Base-by-base conservation (phyloP, 768 basidiomycete species). In the Cyclocybe cylindracea region DNA sequence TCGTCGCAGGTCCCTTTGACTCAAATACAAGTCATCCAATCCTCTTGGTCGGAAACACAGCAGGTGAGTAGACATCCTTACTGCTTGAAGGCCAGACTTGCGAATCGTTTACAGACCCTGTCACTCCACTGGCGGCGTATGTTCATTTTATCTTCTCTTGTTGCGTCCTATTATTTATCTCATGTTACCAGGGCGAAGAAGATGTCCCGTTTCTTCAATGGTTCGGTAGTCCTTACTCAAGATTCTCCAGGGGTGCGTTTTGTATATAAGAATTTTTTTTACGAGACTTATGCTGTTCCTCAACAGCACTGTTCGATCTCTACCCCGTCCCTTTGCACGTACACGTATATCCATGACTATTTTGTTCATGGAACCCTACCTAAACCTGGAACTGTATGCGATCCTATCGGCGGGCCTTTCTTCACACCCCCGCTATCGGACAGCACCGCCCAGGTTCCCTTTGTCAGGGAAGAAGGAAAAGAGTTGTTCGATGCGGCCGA, bases 281-380 rank as follows among this genome's bases (percentile, higher is more conserved):
- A 11, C 5, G 9, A 10, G 5, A 18, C 16, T 33, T 31, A 36
- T 46, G 35, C 33, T 45, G 37, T 29, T 36, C 18, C 3, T 37
- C 4, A 50, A 19, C 35, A 74, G 70, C 74, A 77, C 55, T 62
- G 59, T 40, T 75, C 75, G 7, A 24, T 70, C 18, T 53, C 63
- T 7, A 68, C 62, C 1, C 60, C 64, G n/a, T 76, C 74, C 11
- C 36, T 61, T 4, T 77, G 75, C 59, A 70, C 72, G 4, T 54
- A 61, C 35, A 45, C 52, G n/a, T 53, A 70, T 48, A 60, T 80
- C 24, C 65, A 67, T 9, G 63, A 66, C 1, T 79, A 79, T 57
- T 76, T 80, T 51, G 50, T 61, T 1, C 51, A 69, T 5, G 78
- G 79, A 1, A 69, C 63, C 2, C 59, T 80, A 1, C 79, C 79